Evolutionary conservation across 2,329 filamentous ascomycete species (phyloP).

Genomic region (Aspergillus jensenii): DNA sequence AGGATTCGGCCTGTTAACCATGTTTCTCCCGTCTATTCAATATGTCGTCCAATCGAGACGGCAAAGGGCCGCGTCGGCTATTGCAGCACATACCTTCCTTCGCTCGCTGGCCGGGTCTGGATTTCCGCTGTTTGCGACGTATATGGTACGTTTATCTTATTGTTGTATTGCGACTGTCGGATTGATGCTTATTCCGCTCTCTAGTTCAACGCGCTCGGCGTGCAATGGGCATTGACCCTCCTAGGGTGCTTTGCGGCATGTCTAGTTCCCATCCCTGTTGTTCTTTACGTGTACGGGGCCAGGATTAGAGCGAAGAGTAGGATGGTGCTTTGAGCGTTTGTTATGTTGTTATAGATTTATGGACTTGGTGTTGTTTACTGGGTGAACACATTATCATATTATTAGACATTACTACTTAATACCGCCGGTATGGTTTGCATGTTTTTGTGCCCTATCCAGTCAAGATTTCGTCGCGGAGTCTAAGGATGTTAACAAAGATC

Average conservation of each 20-base stretch:
- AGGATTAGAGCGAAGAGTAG: conserved; percentile 42
- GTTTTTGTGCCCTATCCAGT: too few relatives aligned
- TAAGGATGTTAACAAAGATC: too few relatives aligned
- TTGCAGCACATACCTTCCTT: conserved; percentile 52
- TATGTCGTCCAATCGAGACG: background rate
- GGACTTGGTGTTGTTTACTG: too few relatives aligned
- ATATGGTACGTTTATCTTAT: conserved; percentile 13
- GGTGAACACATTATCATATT: too few relatives aligned
- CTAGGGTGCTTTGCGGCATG: conserved; percentile 27
- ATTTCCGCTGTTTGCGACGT: conserved; percentile 30
- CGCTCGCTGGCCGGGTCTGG: conserved; percentile 42
- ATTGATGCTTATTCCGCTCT: background rate
- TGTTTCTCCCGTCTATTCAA: conserved; percentile 41
- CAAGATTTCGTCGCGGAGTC: too few relatives aligned
- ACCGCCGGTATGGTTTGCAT: too few relatives aligned
- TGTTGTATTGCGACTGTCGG: background rate
- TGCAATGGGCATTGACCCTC: conserved; percentile 30
- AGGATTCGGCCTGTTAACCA: conserved; percentile 51
- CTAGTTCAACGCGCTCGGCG: conserved; percentile 29
- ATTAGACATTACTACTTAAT: too few relatives aligned
- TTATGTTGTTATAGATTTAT: too few relatives aligned
- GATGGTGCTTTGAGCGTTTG: background rate
- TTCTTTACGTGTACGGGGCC: conserved; percentile 46
- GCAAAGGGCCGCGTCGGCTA: conserved; percentile 48
- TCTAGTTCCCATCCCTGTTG: conserved; percentile 42